Evolutionary conservation across 163 green algal genomes (phyloP).

Genomic region (Scenedesmus sp.): DNA sequence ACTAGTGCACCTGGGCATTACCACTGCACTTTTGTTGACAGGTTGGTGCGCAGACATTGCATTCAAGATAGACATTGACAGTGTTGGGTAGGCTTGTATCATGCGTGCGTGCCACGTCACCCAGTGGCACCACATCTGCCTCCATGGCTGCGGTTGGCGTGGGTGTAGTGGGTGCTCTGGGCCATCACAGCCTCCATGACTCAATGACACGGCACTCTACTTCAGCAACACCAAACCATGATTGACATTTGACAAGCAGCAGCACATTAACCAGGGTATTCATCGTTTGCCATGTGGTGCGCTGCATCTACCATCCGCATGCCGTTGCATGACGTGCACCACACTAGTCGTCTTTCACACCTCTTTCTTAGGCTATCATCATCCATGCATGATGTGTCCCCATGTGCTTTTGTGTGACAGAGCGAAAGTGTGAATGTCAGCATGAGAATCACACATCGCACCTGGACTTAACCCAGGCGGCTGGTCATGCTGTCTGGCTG

Average conservation of each 20-base stretch:
- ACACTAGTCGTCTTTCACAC: neutral
- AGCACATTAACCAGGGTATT: too few relatives aligned
- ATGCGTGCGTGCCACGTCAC: neutral
- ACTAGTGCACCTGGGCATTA: too few relatives aligned
- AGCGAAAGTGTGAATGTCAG: too few relatives aligned
- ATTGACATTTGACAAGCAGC: too few relatives aligned
- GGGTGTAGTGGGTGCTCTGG: neutral
- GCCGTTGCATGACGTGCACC: neutral
- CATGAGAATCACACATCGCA: too few relatives aligned
- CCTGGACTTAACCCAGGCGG: too few relatives aligned
- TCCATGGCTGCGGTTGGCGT: too few relatives aligned
- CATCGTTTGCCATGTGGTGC: neutral
- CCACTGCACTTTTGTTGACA: neutral
- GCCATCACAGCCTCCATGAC: neutral
- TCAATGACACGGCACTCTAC: neutral
- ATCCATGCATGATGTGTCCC: too few relatives aligned
- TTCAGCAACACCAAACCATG: neutral
- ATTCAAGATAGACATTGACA: neutral
- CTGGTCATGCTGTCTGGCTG: too few relatives aligned
- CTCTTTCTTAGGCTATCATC: too few relatives aligned
- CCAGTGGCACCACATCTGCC: neutral
- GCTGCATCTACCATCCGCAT: neutral
- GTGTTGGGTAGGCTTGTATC: neutral
- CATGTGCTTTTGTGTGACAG: too few relatives aligned
- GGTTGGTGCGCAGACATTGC: neutral